Evolutionary conservation across 1,139 yeast genomes (phyloP).

Genomic region (Chernovozyma sophiae-reginae): DNA sequence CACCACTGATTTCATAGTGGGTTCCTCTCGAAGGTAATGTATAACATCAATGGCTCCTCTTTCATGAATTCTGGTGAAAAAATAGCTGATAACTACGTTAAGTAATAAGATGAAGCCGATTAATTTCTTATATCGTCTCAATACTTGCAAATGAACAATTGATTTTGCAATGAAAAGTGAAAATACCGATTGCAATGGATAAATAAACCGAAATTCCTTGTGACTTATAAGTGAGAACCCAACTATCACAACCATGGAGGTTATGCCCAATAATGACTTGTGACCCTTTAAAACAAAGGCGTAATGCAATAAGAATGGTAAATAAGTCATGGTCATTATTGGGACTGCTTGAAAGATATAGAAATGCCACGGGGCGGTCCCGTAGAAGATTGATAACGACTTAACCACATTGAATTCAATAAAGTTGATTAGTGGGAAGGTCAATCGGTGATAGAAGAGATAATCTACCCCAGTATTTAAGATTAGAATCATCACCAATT

Average conservation of each 20-base stretch:
- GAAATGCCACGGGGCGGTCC: conserved; percentile 81
- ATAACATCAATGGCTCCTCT: conserved; percentile 77
- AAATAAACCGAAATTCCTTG: conserved; percentile 89
- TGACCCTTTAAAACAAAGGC: conserved; percentile 8
- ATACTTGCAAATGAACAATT: neutral
- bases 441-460: conserved; percentile 52
- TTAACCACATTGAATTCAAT: conserved; percentile 70
- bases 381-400: conserved; percentile 78
- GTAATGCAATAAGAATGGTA: conserved; percentile 49
- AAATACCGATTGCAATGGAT: conserved; percentile 77
- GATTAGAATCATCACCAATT: conserved; percentile 21
- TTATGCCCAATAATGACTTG: conserved; percentile 16
- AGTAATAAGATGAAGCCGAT: conserved; percentile 22
- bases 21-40: conserved; percentile 43
- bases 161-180: conserved; percentile 24
- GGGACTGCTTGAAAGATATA: conserved; percentile 83
- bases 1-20: conserved; percentile 53
- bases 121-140: neutral
- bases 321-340: conserved; percentile 57
- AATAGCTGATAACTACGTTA: conserved; percentile 44
- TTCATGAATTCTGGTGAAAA: conserved; percentile 69
- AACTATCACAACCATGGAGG: conserved; percentile 38
- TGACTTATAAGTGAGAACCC: conserved; percentile 68
- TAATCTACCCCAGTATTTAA: conserved; percentile 49
- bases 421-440: conserved; percentile 67